These are phyloP conservation scores for Penicillium sp. DNA, from an alignment of 2,329 filamentous ascomycete genomes.

Conservation along the genomic window DNA sequence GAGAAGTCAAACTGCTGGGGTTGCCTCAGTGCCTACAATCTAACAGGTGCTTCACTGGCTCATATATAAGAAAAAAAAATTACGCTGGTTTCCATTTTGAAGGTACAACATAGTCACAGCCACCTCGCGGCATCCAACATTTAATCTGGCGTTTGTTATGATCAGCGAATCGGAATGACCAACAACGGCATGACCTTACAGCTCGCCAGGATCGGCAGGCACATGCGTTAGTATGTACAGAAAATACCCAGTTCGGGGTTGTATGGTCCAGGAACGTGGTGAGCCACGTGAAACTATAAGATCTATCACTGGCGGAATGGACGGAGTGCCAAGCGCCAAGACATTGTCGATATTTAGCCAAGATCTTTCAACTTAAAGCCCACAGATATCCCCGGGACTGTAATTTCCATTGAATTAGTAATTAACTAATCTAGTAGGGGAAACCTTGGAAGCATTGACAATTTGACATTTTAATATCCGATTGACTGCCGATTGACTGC, in stretches of 20 bases:
- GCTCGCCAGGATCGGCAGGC: neutral
- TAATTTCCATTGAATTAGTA: neutral
- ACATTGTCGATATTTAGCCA: neutral
- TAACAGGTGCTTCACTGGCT: neutral
- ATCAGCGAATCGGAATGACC: conserved; percentile 1
- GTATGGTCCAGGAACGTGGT: neutral
- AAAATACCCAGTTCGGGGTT: neutral
- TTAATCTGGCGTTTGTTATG: neutral
- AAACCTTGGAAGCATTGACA: too few species aligned
- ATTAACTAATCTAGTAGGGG: neutral
- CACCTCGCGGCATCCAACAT: conserved; percentile 1
- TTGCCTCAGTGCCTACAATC: neutral
- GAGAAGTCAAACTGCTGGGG: neutral
- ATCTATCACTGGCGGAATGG: conserved; percentile 2
- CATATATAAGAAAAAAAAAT: conserved; percentile 1
- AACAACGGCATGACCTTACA: neutral
- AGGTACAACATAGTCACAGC: neutral
- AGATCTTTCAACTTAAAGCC: neutral
- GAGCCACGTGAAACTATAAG: conserved; percentile 3
- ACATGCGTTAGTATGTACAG: neutral
- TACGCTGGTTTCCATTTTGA: neutral
- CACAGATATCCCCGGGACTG: neutral
- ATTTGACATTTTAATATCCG: too few species aligned
- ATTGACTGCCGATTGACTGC: too few species aligned
- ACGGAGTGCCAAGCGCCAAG: conserved; percentile 1